Base-by-base conservation (phyloP, 495 filamentous ascomycete species). In the Oleoguttula mirabilis region DNA sequence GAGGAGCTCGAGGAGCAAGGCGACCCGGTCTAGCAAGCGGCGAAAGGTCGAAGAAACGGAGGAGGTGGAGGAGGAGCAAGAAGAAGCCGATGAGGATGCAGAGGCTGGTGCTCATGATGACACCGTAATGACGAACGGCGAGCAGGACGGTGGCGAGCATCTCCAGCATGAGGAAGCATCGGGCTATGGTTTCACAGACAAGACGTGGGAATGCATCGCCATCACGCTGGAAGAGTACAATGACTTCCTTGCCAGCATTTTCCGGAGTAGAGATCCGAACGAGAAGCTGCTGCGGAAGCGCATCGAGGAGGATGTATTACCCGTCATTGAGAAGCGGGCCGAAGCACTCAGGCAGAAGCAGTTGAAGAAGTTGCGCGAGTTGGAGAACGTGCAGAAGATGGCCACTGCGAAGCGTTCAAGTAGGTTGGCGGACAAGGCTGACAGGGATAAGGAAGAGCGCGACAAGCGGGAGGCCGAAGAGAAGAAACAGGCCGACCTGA, bases 351-450 rank as follows among this genome's bases (percentile, higher is more conserved):
- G 79, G 47, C 71, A 79, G 32, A 83, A 82, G 54, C 72, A 68
- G 40, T 60, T 71, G 16, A 76, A 77, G 60, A 73, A 75, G 45
- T 78, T 88, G 58, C 86, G 82, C 56, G 87, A 94, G 52, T 56
- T 92, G 22, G 62, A 82, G 39, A 84, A 77, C 50, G 56, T 88
- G 50, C 75, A 88, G 56, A 82, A 88, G 52, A 67, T 96, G 48
- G 87, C 84, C n/a, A 80, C 80, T 30, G 88, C 90, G 0, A 98
- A 98, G 64, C 68, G 90, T 42, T 95, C 90, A 0, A 88, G 84
- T 49, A 77, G 90, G 36, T 70, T 96, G 36, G 85, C 85, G 24
- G 70, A 72, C 39, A 93, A 86, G 61, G 63, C 75, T 21, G 82
- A 93, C 58, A 81, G 76, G 40, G 84, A 85, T 47, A 77, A 77